Conservation (phyloP, 441 rosid genomes). For the Corymbia citriodora region DNA sequence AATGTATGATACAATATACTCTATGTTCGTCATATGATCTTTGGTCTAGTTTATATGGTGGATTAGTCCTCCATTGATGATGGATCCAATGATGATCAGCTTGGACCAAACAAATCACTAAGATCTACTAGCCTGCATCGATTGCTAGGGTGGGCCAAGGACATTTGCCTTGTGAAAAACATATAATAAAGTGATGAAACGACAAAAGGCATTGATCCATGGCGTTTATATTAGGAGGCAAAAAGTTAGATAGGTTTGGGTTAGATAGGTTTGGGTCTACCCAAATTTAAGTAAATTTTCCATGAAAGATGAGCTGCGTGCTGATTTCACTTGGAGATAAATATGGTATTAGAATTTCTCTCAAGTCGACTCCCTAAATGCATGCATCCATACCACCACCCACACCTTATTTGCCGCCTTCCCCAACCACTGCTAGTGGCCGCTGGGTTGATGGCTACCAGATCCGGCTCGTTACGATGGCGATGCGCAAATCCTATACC, state of each 20-base stretch:
- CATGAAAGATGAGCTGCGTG: background rate
- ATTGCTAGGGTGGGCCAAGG: background rate
- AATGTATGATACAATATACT: background rate
- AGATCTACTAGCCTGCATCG: background rate
- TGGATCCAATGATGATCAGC: background rate
- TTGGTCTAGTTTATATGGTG: background rate
- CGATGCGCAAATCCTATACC: background rate
- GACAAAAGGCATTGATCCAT: background rate
- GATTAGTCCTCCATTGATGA: background rate
- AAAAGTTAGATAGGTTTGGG: background rate
- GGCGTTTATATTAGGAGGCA: background rate
- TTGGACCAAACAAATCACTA: background rate
- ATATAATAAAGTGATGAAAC: background rate
- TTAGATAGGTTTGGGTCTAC: background rate
- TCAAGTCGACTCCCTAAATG: background rate
- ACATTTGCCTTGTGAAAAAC: background rate
- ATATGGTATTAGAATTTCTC: background rate
- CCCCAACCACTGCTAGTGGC: background rate
- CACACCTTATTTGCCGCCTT: background rate
- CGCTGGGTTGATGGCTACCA: background rate
- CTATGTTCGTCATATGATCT: background rate
- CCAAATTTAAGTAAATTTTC: background rate
- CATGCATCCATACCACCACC: background rate
- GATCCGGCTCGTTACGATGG: background rate
- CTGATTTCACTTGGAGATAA: background rate